Evolutionary conservation across 2,329 filamentous ascomycete species (phyloP), one percentile per base, ranked within the genome.

Genomic region (Parascedosporium putredinis): DNA sequence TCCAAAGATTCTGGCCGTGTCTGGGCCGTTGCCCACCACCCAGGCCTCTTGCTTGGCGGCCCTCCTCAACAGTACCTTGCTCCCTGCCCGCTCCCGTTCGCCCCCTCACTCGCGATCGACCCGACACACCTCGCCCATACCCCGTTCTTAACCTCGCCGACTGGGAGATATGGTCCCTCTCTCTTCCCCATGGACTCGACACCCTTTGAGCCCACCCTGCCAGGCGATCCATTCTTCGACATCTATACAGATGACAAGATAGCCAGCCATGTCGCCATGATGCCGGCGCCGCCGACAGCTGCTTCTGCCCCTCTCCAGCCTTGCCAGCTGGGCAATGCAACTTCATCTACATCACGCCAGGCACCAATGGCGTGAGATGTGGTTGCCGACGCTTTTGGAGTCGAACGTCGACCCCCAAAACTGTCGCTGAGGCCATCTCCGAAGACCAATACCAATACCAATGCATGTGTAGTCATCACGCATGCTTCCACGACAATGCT

Each of bases 381-480:
- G 78, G 78, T 59, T 81, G 78, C 56, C 76, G 77, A 55, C 76
- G 76, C 48, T 81, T 81, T 63, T 81, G 76, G 76, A 71, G 70
- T 57, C 71, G 71, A 53, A 64, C 44, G 20, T 22, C 29, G 5
- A 22, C 20, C 4, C 24, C 43, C 16, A 42, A 63, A 50, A 56
- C 60, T 49, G 55, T 59, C 43, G 63, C 58, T 27, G 60, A 62
- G 45, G 59, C 64, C 44, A 59, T 63, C 38, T 55, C 61, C 49
- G 60, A 62, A 31, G 71, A 72, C 49, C 70, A 78, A 57, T 57
- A 72, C 49, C 70, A 78, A 57, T 57, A 66, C 24, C 65, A 67
- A 69, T 81, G 78, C 64, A 80, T 81, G 77, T 81, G 78, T 58
- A 74, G 73, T 48, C 78, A 81, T 56, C 78, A 81, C 61, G 78